Evolutionary conservation across 805 yeast genomes (phyloP).

Genomic region (Candida patagonica): DNA sequence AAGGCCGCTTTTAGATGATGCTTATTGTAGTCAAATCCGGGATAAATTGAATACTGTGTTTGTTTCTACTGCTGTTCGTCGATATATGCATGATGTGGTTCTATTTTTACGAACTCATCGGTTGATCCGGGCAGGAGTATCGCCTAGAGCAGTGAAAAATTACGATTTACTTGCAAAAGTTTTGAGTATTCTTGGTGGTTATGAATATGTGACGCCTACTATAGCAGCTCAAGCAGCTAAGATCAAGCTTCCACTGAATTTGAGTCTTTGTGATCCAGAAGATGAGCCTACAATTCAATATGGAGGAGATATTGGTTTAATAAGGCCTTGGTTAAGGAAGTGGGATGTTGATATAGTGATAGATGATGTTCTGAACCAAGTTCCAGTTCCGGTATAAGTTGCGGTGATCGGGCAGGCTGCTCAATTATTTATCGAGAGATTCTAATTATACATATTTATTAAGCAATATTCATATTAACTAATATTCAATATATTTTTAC

Average conservation of each 20-base stretch:
- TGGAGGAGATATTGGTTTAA: conserved; percentile 43
- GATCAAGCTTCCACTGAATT: conserved; percentile 39
- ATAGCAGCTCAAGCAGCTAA: conserved; percentile 43
- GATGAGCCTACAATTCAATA: conserved; percentile 46
- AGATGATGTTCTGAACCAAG: conserved; percentile 42
- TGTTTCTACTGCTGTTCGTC: conserved; percentile 41
- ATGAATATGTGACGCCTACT: conserved; percentile 42
- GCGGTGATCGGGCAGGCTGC: no score
- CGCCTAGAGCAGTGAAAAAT: conserved; percentile 38
- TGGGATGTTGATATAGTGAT: conserved; percentile 42
- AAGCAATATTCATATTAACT: no score
- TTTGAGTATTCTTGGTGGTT: conserved; percentile 34
- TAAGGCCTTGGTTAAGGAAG: conserved; percentile 33
- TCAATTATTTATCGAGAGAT: no score
- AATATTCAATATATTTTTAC: no score
- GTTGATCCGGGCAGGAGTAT: conserved; percentile 41
- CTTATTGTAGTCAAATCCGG: not conserved
- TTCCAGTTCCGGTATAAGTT: conserved; percentile 46
- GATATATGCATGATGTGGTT: conserved; percentile 50
- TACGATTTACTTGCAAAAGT: conserved; percentile 32
- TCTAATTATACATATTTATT: no score
- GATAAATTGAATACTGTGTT: conserved; percentile 18
- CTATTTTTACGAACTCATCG: conserved; percentile 47
- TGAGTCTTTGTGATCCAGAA: conserved; percentile 31
- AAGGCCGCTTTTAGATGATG: not conserved